phyloP scores from a whole-genome alignment of 495 filamentous ascomycete genomes.

The Chaetomium fimeti region DNA sequence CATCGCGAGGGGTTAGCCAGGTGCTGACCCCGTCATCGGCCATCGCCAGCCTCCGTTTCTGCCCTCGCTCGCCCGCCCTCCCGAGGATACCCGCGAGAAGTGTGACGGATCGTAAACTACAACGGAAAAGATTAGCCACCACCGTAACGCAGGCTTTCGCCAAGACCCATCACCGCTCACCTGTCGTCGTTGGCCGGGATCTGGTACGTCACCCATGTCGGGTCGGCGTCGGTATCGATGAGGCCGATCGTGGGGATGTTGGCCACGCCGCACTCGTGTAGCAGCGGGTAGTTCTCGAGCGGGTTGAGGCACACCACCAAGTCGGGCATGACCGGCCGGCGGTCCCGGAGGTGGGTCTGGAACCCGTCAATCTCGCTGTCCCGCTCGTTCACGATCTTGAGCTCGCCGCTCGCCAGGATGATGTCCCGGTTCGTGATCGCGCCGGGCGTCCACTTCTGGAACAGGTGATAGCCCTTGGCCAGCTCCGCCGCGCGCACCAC shows the following conservation, averaged over 20 bases:
- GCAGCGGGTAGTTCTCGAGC: constrained; percentile 80
- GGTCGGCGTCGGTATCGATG: constrained; percentile 90
- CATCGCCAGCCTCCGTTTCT: constrained; percentile 58
- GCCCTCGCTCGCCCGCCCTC: constrained; percentile 76
- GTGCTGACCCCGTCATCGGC: constrained; percentile 60
- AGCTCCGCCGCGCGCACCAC: constrained; percentile 81
- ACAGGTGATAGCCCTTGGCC: constrained; percentile 79
- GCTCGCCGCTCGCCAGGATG: constrained; percentile 65
- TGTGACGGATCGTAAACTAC: constrained; percentile 73
- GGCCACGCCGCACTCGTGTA: constrained; percentile 86
- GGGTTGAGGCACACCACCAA: constrained; percentile 91
- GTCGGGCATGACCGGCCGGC: constrained; percentile 73
- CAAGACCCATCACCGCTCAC: constrained; percentile 41
- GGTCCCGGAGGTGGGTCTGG: constrained; percentile 60
- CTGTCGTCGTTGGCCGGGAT: constrained; percentile 97
- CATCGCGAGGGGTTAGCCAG: constrained; percentile 52
- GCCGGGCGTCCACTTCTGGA: constrained; percentile 90
- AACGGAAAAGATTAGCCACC: constrained; percentile 5
- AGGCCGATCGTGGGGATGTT: constrained; percentile 93
- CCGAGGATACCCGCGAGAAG: constrained; percentile 85
- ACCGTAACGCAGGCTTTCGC: neutral
- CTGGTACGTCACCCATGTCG: constrained; percentile 91
- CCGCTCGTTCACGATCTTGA: constrained; percentile 67
- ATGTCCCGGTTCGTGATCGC: constrained; percentile 89
- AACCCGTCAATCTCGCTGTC: constrained; percentile 68